Evolutionary conservation across 169 alveolate species (phyloP).

Genomic region (Plasmodium cynomolgi): DNA sequence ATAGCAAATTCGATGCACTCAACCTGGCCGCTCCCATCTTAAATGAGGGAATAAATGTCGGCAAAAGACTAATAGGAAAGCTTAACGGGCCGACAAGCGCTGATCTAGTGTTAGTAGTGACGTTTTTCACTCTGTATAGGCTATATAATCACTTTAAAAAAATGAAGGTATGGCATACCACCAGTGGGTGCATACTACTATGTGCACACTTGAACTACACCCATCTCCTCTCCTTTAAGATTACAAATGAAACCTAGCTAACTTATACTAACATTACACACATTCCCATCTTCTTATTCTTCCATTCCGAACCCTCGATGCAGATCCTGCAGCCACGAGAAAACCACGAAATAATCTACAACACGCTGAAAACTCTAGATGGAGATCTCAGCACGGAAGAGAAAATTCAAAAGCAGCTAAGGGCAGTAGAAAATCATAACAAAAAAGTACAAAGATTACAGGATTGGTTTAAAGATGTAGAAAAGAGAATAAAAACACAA

Average conservation of each 20-base stretch:
- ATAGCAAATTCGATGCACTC: neutral
- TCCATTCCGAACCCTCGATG: neutral
- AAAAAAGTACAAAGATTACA: neutral
- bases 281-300: neutral
- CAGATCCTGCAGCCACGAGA: neutral
- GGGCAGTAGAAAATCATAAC: conserved; percentile 8
- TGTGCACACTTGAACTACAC: neutral
- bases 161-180: neutral
- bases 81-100: neutral
- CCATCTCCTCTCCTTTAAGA: neutral
- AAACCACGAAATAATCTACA: neutral
- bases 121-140: neutral
- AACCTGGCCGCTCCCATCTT: neutral
- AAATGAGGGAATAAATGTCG: conserved; percentile 9
- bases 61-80: neutral
- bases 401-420: neutral
- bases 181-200: neutral
- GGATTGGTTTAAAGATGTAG: conserved; percentile 27
- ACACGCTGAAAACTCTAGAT: neutral
- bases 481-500: neutral
- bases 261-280: neutral
- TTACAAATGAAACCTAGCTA: neutral
- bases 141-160: neutral
- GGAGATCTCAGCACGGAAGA: neutral
- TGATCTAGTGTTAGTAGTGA: neutral